phyloP scores from a whole-genome alignment of 208 protist genomes.

The Leishmania major region DNA sequence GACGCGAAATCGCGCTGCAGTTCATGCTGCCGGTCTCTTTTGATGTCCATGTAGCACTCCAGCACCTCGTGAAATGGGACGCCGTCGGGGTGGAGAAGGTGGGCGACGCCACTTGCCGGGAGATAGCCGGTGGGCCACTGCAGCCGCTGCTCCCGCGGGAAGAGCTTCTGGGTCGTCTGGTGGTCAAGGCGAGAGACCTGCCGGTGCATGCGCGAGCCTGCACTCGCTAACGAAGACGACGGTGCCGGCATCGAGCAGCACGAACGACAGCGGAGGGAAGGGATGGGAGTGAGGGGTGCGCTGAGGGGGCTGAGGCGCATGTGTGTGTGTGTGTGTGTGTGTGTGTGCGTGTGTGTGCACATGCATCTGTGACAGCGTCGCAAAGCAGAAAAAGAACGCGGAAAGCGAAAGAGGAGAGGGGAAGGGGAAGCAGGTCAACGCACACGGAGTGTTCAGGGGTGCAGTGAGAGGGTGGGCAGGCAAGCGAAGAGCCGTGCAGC shows the following conservation, averaged over 20 bases:
- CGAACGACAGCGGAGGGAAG: not conserved
- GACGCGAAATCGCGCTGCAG: constrained; percentile 79
- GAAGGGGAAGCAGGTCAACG: not conserved
- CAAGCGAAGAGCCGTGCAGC: not conserved
- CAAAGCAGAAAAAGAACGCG: not conserved
- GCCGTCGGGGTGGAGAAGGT: constrained; percentile 64
- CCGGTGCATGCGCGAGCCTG: constrained; percentile 36
- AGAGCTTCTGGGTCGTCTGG: constrained; percentile 38
- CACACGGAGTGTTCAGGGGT: not conserved
- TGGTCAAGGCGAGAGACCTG: constrained; percentile 51
- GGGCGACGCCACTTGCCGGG: constrained; percentile 72
- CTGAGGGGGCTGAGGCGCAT: not conserved
- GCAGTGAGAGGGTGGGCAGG: not conserved
- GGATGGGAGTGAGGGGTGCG: not conserved
- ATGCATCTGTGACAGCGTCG: not conserved
- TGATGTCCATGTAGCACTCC: constrained; percentile 57
- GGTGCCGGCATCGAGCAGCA: not conserved
- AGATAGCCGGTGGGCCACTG: constrained; percentile 72
- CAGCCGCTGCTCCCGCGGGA: constrained; percentile 44
- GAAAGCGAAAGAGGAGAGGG: not conserved
- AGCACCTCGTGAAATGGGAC: constrained; percentile 62
- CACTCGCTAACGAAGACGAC: constrained; percentile 8
- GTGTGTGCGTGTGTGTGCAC: not conserved
- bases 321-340: not conserved
- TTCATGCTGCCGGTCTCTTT: constrained; percentile 37